A percentile compares a stretch with the other conserved stretches of the same genome.
Conservation (phyloP, 2,329 filamentous ascomycete species). For the Colletotrichum orbiculare region DNA sequence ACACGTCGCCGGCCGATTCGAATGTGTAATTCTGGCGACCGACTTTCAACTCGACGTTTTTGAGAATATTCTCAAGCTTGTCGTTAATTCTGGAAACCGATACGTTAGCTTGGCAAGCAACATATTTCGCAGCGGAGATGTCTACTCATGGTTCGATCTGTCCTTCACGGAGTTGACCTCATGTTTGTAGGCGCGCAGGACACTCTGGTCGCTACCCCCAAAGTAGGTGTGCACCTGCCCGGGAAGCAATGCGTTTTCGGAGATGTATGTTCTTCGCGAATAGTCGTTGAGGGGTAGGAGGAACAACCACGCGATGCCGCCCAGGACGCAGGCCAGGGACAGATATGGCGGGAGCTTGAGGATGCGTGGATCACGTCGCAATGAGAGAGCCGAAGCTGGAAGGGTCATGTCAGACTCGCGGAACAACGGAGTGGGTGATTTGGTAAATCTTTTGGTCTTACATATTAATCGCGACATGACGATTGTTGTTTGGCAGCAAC, state of each 20-base stretch:
- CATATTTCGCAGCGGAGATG: background rate
- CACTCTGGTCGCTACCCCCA: slow-evolving; percentile 92
- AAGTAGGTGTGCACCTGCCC: slow-evolving; percentile 99
- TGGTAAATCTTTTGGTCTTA: slow-evolving; percentile 46
- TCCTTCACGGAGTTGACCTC: slow-evolving; percentile 76
- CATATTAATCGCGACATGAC: slow-evolving; percentile 66
- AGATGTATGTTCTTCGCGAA: slow-evolving; percentile 93
- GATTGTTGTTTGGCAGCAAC: slow-evolving; percentile 23
- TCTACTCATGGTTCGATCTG: slow-evolving; percentile 65
- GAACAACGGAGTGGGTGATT: background rate
- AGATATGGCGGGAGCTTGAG: slow-evolving; percentile 88
- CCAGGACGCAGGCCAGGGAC: slow-evolving; percentile 83
- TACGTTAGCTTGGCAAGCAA: slow-evolving; percentile 2
- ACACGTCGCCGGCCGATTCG: slow-evolving; percentile 77
- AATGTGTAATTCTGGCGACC: slow-evolving; percentile 91
- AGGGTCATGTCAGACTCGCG: slow-evolving; percentile 26
- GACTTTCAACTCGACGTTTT: slow-evolving; percentile 84
- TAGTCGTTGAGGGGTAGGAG: slow-evolving; percentile 91
- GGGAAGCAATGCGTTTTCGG: slow-evolving; percentile 94
- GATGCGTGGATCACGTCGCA: slow-evolving; percentile 84
- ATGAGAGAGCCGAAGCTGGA: slow-evolving; percentile 71
- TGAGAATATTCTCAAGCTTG: slow-evolving; percentile 79
- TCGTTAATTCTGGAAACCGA: slow-evolving; percentile 66
- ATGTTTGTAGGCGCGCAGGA: slow-evolving; percentile 89
- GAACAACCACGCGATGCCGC: slow-evolving; percentile 90